Base-by-base conservation (phyloP, 2,329 filamentous ascomycete genomes). In the Botrytis paeoniae region DNA sequence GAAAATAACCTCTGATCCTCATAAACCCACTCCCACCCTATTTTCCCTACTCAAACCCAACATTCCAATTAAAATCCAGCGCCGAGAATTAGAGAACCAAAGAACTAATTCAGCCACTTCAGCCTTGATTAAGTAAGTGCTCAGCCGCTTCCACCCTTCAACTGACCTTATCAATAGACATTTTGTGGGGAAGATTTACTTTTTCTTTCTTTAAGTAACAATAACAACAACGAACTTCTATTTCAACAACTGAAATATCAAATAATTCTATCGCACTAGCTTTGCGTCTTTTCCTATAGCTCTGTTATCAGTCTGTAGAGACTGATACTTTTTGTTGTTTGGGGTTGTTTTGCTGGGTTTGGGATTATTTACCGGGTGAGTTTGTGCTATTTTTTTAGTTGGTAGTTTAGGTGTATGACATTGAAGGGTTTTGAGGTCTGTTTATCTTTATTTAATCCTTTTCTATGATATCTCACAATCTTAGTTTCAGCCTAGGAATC, bases 391-490 rank as follows among this genome's bases (percentile, higher is more conserved):
- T 22, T n/a, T 35, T 48, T 3, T 32, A 2, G 3, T 35, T n/a
- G 1, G 0, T 8, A 43, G 7, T 48, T 18, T n/a, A n/a, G n/a
- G n/a, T n/a, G n/a, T n/a, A n/a, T n/a, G n/a, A n/a, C n/a, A n/a
- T n/a, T n/a, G n/a, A n/a, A n/a, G n/a, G n/a, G n/a, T n/a, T n/a
- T n/a, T n/a, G n/a, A n/a, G n/a, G n/a, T n/a, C n/a, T n/a, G n/a
- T n/a, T 2, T 37, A 18, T 14, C 37, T 6, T 35, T n/a, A 16
- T 14, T 1, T 20, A 8, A 0, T 18, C 0, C 1, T 39, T 39
- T 8, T 39, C 1, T n/a, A 0, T 18, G 0, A 0, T 20, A n/a
- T 2, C 25, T 8, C 5, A 10, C 4, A n/a, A 7, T 39, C 1
- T 7, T 20, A 0, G 0, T 45, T 51, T 3, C 1, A 18, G 7